Conservation (phyloP, 108 stramenopile species). For the Cyclotella kingstonii region DNA sequence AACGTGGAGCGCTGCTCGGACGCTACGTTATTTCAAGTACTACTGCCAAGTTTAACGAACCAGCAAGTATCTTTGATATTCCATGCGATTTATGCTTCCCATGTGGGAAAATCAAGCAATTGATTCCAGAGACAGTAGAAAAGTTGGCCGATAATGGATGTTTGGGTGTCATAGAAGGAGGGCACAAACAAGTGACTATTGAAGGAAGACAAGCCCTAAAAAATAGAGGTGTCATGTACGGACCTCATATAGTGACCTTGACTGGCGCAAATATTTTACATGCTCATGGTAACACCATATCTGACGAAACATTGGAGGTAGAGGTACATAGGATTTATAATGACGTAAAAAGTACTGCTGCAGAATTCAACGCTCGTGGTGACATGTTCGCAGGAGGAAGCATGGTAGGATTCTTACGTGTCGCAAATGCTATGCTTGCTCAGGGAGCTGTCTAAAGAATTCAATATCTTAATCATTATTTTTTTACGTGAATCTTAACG, state of each 20-base stretch:
- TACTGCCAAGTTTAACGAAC: conserved; percentile 86
- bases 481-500: too few species aligned
- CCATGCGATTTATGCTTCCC: conserved; percentile 94
- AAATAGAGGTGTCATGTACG: conserved; percentile 88
- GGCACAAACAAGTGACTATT: conserved; percentile 72
- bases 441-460: conserved; percentile 97
- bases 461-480: too few species aligned
- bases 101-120: conserved; percentile 79
- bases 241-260: conserved; percentile 85
- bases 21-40: conserved; percentile 87
- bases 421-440: conserved; percentile 92
- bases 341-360: conserved; percentile 88
- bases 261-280: conserved; percentile 84
- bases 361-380: conserved; percentile 94
- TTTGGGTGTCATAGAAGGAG: conserved; percentile 90
- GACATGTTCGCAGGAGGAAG: conserved; percentile 88
- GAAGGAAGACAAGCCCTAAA: conserved; percentile 72
- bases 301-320: conserved; percentile 71
- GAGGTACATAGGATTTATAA: conserved; percentile 79
- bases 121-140: conserved; percentile 69
- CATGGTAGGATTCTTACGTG: conserved; percentile 94
- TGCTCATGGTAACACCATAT: conserved; percentile 63
- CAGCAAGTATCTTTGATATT: conserved; percentile 75
- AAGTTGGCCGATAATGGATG: conserved; percentile 91
- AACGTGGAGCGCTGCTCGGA: conserved; percentile 90